phyloP scores from a whole-genome alignment of 495 filamentous ascomycete species.

The Parathielavia appendiculata region DNA sequence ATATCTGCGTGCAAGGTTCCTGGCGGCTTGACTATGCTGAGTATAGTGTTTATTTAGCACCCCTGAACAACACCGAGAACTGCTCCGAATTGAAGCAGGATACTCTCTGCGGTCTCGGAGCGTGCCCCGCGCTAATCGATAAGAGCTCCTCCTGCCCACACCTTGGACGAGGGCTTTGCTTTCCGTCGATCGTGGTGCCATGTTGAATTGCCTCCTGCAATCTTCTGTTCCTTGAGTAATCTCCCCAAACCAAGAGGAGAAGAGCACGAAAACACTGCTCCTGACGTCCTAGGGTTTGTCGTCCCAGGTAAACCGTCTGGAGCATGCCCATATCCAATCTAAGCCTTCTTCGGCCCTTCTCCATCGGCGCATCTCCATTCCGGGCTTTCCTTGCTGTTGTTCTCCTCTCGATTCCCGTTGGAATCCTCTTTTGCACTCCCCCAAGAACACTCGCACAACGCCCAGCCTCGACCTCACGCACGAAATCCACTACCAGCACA shows the following conservation, averaged over 20 bases:
- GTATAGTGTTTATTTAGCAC: background rate
- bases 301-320: conserved; percentile 24
- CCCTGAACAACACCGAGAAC: background rate
- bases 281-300: conserved; percentile 10
- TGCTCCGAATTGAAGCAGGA: too few relatives aligned
- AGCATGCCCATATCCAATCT: conserved; percentile 22
- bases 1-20: too few relatives aligned
- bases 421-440: conserved; percentile 15
- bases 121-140: conserved; percentile 29
- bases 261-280: background rate
- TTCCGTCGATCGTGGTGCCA: conserved; percentile 7
- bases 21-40: background rate
- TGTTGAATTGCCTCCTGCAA: background rate
- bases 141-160: conserved; percentile 26
- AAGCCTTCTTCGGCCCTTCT: conserved; percentile 23
- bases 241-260: background rate
- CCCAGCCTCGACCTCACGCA: background rate
- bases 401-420: conserved; percentile 23
- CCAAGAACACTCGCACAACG: conserved; percentile 1
- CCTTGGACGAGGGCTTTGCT: conserved; percentile 3
- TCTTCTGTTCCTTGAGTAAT: background rate
- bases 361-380: conserved; percentile 25
- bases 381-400: conserved; percentile 23
- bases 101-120: conserved; percentile 6
- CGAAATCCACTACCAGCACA: conserved; percentile 13